phyloP scores from a whole-genome alignment of 1,139 yeast species.

The Ogataea hybrid region DNA sequence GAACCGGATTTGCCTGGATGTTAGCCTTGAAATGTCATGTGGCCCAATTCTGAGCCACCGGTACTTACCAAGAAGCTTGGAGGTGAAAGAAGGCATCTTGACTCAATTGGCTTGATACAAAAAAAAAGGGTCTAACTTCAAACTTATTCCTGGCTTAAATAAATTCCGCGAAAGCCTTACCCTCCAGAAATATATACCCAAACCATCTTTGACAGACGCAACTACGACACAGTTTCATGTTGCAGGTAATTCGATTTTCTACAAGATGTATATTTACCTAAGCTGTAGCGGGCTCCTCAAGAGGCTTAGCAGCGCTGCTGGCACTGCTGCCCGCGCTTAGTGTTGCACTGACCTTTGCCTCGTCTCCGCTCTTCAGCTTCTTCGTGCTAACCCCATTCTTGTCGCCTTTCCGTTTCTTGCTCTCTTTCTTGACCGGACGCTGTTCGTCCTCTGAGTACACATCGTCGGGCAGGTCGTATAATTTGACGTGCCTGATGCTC shows the following conservation, averaged over 20 bases:
- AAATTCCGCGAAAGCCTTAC: constrained; percentile 5
- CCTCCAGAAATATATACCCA: background rate
- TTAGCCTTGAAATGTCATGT: background rate
- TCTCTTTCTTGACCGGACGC: constrained; percentile 56
- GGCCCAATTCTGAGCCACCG: background rate
- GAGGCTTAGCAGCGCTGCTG: constrained; percentile 7
- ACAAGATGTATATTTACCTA: background rate
- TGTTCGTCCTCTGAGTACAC: constrained; percentile 79
- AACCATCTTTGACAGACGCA: background rate
- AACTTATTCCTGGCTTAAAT: constrained; percentile 1
- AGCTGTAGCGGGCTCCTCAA: constrained; percentile 10
- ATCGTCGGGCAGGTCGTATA: constrained; percentile 79
- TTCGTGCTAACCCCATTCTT: constrained; percentile 26
- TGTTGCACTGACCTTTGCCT: constrained; percentile 7
- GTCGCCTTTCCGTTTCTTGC: constrained; percentile 43
- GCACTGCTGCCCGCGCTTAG: constrained; percentile 10
- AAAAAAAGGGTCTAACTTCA: background rate
- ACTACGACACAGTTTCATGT: constrained; percentile 5
- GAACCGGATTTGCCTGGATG: constrained; percentile 23
- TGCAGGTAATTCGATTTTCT: background rate
- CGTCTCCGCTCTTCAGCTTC: constrained; percentile 24
- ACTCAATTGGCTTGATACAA: constrained; percentile 5
- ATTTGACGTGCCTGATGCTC: constrained; percentile 72
- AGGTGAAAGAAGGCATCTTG: constrained; percentile 27
- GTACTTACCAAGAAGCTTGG: constrained; percentile 29